Conservation (phyloP, 306 rosid species). For the Prunus campanulata region DNA sequence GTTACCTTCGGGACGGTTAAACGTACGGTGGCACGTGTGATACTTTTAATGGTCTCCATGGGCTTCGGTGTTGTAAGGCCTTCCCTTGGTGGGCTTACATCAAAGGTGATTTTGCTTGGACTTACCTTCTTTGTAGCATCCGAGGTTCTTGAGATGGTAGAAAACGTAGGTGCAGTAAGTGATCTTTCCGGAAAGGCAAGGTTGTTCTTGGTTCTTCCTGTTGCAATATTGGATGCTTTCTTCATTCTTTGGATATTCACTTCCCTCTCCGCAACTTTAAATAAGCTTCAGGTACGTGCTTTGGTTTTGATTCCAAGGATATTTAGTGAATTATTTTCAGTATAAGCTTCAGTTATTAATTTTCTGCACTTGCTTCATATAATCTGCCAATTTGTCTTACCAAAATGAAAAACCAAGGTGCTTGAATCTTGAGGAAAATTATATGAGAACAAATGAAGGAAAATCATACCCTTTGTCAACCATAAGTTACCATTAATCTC, state of each 20-base stretch:
- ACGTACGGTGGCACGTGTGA: conserved; percentile 76
- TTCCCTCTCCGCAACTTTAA: conserved; percentile 89
- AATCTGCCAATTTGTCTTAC: not conserved
- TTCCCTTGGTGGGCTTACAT: conserved; percentile 92
- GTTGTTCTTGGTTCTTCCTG: conserved; percentile 86
- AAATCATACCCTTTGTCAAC: not conserved
- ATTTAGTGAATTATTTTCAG: conserved; percentile 14
- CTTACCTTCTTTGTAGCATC: conserved; percentile 90
- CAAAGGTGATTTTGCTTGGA: conserved; percentile 88
- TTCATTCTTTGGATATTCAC: conserved; percentile 97
- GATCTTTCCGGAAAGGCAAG: conserved; percentile 97
- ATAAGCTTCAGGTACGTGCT: conserved; percentile 86
- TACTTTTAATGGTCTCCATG: conserved; percentile 86
- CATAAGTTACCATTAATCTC: not conserved
- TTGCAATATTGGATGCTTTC: conserved; percentile 89
- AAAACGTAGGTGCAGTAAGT: conserved; percentile 92
- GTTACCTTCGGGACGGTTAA: conserved; percentile 83
- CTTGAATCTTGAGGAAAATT: not conserved
- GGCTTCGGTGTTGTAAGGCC: conserved; percentile 98
- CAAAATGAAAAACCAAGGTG: not conserved
- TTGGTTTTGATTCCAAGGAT: conserved; percentile 16
- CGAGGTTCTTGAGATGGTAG: conserved; percentile 90
- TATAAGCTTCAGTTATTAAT: not conserved
- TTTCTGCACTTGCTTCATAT: not conserved
- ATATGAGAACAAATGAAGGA: not conserved